Base-by-base conservation (phyloP, 2,329 filamentous ascomycete genomes). In the Cadophora sp. region DNA sequence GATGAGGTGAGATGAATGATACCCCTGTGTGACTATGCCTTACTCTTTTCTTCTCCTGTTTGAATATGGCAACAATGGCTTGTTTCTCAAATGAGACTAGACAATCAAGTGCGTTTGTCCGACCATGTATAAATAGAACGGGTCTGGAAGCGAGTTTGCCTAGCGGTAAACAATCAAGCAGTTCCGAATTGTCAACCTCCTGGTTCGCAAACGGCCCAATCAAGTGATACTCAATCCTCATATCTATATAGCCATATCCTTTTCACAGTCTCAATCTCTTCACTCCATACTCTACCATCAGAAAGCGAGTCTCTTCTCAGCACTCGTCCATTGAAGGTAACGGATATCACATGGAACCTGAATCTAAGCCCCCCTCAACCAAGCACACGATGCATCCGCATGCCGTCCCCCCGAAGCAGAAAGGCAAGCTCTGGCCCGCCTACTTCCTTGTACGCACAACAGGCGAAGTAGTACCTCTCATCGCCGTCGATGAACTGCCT, bases 401-500 rank as follows among this genome's bases (percentile, higher is more conserved):
- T n/a, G 3, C 39, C 18, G 16, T 63, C 4, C 39, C 48, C 20
- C n/a, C 22, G 27, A 47, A 27, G 16, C 61, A 63, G 18, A 63
- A 45, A 55, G 36, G 50, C 39, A 70, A 70, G 16, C 72, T 69
- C 63, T 69, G 67, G 56, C 74, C 73, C 59, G 76, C 76, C 9
- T 78, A 81, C 75, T 86, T 83, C 73, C 69, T 86, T 59, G 77
- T 83, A 67, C 80, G 83, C 1, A 81, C 80, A 6, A 75, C 73
- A 2, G 71, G 74, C 1, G 75, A 78, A n/a, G 79, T 84, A 3
- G 83, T 87, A 0, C 85, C 85, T 7, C 79, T 87, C n/a, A 79
- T 87, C n/a, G 80, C 85, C 0, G 74, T 82, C 14, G 85, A 87
- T 72, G 79, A 86, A 67, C 80, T 87, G 0, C 84, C 84, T 0